Percentiles rank a stretch among this genome's conserved stretches.
Evolutionary conservation across 768 basidiomycete species (phyloP).

Genomic region (Tremella fuciformis): DNA sequence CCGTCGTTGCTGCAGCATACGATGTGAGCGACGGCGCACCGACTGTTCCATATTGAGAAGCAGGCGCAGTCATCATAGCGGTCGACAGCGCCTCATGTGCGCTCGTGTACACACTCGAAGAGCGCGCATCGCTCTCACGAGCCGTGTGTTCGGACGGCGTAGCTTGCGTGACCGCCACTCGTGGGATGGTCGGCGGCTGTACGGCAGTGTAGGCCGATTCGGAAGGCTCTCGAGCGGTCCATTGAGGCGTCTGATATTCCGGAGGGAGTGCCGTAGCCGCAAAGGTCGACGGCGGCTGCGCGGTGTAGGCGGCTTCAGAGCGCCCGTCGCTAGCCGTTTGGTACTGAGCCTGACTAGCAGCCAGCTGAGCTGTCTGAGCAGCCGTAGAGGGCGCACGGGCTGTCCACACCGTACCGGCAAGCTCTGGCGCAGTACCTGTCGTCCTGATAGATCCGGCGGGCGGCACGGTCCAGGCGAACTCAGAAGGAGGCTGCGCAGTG

Average conservation of each 20-base stretch:
- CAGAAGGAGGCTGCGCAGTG: background rate
- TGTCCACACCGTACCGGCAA: background rate
- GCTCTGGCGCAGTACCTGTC: no score
- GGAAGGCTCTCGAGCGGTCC: conserved; percentile 1
- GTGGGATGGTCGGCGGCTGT: background rate
- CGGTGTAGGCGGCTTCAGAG: conserved; percentile 1
- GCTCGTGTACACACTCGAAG: background rate
- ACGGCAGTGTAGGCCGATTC: background rate
- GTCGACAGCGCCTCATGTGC: background rate
- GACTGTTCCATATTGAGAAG: background rate
- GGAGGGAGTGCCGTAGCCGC: conserved; percentile 1
- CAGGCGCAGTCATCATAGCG: conserved; percentile 4
- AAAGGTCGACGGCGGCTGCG: conserved; percentile 1
- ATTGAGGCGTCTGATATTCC: conserved; percentile 1
- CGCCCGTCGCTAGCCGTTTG: no score
- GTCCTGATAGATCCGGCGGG: no score
- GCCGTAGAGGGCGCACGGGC: conserved; percentile 2
- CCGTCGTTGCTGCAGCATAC: background rate
- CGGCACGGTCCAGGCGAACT: background rate
- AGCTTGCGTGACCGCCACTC: conserved; percentile 6
- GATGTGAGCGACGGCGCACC: conserved; percentile 3
- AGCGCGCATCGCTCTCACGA: conserved; percentile 1
- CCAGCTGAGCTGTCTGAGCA: conserved; percentile 4
- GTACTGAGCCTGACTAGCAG: no score
- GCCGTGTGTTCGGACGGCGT: background rate